Base-by-base conservation (phyloP, 768 basidiomycete genomes). In the Rhodotorula paludigena region DNA sequence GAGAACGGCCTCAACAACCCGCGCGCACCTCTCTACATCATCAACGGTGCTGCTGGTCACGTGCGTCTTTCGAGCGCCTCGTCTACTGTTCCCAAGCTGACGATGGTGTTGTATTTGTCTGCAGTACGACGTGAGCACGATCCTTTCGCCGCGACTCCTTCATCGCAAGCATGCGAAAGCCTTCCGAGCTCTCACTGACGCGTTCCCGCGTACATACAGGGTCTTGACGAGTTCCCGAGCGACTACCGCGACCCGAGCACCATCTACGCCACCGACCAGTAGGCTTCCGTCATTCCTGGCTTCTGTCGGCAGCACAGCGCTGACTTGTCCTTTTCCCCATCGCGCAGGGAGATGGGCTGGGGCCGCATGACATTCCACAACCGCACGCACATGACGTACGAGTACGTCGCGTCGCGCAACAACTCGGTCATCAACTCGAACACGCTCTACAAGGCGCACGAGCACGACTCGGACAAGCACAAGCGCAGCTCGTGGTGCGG, bases 391-490 rank as follows among this genome's bases (percentile, higher is more conserved):
- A 14, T 61, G 48, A 54, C 38, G 14, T 58, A 57, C 60, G 62
- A 73, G 45, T 57, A 35, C 51, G 7, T 69, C 52, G 60, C 60
- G 16, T 55, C 60, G 25, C 41, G 48, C 41, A 69, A 69, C 64
- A 52, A 47, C 8, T 28, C 33, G 45, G 64, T 73, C 32, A 30
- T 69, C 57, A 55, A 69, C 44, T n/a, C 36, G 11, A 30, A 39
- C 12, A 63, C 64, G 30, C 58, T 73, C 12, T 64, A 57, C 72
- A 73, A 67, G 72, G 55, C 52, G 58, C 64, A 60, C 49, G 28
- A 32, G 45, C 39, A 41, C 18, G 28, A 10, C 10, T 25, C 9
- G 3, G 10, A 7, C 25, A 2, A 15, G 20, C 8, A 32, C 15
- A 20, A 6, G 38, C 14, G 25, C 6, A 39, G 25, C 25, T 6